Percentiles rank a stretch among this genome's conserved stretches.
Conservation (phyloP, 768 basidiomycete genomes). For the Calocera viscosa region DNA sequence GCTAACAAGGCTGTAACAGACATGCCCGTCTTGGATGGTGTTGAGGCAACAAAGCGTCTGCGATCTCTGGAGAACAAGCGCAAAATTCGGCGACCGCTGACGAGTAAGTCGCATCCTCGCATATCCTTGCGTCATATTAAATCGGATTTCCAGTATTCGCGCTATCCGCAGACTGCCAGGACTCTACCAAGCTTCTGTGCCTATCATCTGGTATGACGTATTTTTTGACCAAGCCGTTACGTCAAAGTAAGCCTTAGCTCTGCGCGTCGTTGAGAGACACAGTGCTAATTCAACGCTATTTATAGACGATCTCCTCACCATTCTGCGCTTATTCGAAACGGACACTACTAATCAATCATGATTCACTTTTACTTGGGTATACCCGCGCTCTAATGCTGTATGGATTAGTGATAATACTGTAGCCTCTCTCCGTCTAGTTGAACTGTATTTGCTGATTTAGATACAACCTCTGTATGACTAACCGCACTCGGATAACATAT, state of each 20-base stretch:
- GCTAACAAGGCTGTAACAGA: conserved; percentile 32
- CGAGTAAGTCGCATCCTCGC: conserved; percentile 34
- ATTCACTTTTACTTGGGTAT: neutral
- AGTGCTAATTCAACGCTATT: neutral
- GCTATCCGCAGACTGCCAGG: conserved; percentile 63
- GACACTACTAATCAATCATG: neutral
- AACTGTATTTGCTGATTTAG: conserved; percentile 5
- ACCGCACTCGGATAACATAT: no score
- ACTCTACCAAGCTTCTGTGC: conserved; percentile 61
- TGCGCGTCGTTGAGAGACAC: neutral
- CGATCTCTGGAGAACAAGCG: conserved; percentile 46
- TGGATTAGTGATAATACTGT: neutral
- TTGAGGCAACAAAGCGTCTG: conserved; percentile 56
- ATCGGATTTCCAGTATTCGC: conserved; percentile 42
- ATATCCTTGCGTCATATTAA: neutral
- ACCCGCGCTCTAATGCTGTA: neutral
- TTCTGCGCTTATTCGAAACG: conserved; percentile 4
- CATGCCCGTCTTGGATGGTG: conserved; percentile 69
- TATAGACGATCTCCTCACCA: neutral
- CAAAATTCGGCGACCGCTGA: conserved; percentile 39
- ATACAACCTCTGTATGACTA: neutral
- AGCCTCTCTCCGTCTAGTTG: neutral
- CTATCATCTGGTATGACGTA: conserved; percentile 69
- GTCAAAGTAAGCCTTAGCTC: conserved; percentile 35
- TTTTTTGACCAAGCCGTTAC: conserved; percentile 62